Evolutionary conservation across 345 rosid species (phyloP).

Genomic region (Brassica nigra): DNA sequence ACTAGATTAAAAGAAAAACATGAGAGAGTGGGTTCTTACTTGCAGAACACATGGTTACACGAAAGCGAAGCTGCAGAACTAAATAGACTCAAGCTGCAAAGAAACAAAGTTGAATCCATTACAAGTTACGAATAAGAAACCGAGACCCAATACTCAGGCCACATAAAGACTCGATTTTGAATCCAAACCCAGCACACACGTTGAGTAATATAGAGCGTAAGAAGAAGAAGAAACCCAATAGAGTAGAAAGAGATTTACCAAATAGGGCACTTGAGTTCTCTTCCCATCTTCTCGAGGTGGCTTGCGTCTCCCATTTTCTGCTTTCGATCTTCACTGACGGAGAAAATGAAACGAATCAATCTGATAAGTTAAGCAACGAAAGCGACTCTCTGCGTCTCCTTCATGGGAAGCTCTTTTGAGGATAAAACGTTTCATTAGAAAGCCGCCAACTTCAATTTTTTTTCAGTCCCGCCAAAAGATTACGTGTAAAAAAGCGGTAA

Average conservation of each 20-base stretch:
- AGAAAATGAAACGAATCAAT: not conserved
- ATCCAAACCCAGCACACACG: not conserved
- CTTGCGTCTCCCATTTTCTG: constrained; percentile 60
- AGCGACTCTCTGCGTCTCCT: constrained; percentile 11
- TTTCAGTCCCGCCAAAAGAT: constrained; percentile 28
- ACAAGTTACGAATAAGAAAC: not conserved
- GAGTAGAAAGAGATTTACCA: constrained; percentile 53
- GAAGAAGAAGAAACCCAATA: not conserved
- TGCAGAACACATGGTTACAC: constrained; percentile 94
- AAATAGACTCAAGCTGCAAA: constrained; percentile 76
- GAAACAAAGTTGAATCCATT: not conserved
- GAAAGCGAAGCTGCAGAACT: constrained; percentile 67
- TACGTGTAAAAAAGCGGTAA: constrained; percentile 4
- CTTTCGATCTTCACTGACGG: constrained; percentile 17
- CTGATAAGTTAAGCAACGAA: not conserved
- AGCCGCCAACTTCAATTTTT: not conserved
- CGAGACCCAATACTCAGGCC: not conserved
- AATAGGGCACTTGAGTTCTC: constrained; percentile 93
- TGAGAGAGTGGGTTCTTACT: constrained; percentile 44
- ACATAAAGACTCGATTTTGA: not conserved
- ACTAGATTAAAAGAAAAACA: not conserved
- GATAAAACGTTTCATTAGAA: not conserved
- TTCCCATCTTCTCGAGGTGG: constrained; percentile 87
- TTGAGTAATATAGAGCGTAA: not conserved
- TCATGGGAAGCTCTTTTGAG: constrained; percentile 21